Conservation (phyloP, 768 basidiomycete genomes). For the Rhizopogon roseolus region DNA sequence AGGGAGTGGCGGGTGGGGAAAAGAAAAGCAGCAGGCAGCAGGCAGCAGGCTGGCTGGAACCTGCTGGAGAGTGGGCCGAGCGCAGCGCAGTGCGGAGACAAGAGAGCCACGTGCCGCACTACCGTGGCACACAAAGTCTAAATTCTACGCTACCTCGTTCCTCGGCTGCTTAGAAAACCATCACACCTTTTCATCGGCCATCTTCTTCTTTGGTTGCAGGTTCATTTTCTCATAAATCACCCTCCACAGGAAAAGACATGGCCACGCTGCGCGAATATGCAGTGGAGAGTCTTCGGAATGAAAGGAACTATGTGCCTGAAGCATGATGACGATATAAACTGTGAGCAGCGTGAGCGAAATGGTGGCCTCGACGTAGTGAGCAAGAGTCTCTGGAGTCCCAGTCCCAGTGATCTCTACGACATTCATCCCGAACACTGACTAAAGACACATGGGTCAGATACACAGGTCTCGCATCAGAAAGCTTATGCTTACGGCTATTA, state of each 20-base stretch:
- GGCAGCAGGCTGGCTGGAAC: no score
- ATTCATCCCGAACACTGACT: slow-evolving; percentile 59
- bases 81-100: no score
- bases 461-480: not conserved
- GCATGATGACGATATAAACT: slow-evolving; percentile 50
- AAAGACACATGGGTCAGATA: not conserved
- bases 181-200: not conserved
- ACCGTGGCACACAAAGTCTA: no score
- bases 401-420: slow-evolving; percentile 38
- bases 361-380: slow-evolving; percentile 36
- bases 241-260: slow-evolving; percentile 6
- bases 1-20: no score
- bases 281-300: slow-evolving; percentile 11
- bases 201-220: not conserved
- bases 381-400: slow-evolving; percentile 25
- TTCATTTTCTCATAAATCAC: not conserved
- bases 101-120: no score
- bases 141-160: no score
- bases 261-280: slow-evolving; percentile 20
- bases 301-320: slow-evolving; percentile 32
- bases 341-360: slow-evolving; percentile 44
- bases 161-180: no score
- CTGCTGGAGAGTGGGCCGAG: no score
- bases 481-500: slow-evolving; percentile 25
- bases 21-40: no score